A percentile compares a stretch with the other conserved stretches of the same genome.
Evolutionary conservation across 306 rosid genomes (phyloP).

Genomic region (Quercus variabilis): DNA sequence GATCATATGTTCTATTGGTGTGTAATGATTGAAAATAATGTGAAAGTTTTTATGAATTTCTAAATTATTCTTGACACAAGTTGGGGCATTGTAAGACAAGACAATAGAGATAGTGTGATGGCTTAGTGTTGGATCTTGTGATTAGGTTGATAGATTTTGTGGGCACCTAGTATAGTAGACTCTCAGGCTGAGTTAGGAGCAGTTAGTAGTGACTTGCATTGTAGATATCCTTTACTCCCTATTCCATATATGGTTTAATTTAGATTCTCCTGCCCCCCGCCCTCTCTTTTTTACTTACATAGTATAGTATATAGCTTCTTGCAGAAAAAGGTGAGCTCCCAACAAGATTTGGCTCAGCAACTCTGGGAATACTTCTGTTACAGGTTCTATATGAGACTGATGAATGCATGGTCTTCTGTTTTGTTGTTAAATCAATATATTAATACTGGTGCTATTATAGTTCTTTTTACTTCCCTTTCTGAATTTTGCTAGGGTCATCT

Average conservation of each 20-base stretch:
- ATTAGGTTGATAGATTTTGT: background rate
- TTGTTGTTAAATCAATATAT: conserved; percentile 19
- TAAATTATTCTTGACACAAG: background rate
- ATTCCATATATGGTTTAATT: too few relatives aligned
- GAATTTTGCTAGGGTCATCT: too few relatives aligned
- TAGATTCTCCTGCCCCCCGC: too few relatives aligned
- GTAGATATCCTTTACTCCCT: too few relatives aligned
- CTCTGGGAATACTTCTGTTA: conserved; percentile 89
- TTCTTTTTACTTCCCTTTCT: conserved; percentile 21
- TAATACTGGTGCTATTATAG: conserved; percentile 1
- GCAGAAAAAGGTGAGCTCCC: conserved; percentile 99
- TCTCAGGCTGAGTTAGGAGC: too few relatives aligned
- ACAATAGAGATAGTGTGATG: background rate
- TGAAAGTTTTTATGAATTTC: background rate
- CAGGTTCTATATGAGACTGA: conserved; percentile 59
- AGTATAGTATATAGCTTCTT: conserved; percentile 69
- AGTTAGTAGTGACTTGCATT: too few relatives aligned
- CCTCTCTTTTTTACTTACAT: conserved; percentile 13
- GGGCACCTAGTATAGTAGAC: background rate
- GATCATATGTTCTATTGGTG: background rate
- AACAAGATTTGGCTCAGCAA: conserved; percentile 96
- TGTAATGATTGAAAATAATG: background rate
- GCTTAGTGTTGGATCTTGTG: background rate
- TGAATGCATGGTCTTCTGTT: conserved; percentile 10
- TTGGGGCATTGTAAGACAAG: background rate